phyloP scores from a whole-genome alignment of 1,284 basidiomycete genomes.

The Fomitopsis pinicola region DNA sequence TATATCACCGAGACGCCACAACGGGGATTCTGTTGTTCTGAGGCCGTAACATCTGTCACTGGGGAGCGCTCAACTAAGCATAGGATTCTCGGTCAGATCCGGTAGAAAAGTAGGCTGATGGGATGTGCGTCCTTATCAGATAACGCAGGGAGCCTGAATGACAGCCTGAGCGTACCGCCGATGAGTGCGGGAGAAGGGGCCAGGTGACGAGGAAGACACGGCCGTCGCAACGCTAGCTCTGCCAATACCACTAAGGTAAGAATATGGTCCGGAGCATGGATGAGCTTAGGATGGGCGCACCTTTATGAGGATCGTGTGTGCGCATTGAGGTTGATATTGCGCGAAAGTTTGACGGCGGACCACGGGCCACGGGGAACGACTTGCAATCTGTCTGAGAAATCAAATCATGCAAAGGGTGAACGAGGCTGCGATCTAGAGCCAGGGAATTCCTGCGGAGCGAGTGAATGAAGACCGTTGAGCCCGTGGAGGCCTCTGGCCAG shows the following conservation, averaged over 20 bases:
- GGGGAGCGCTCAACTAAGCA: not conserved
- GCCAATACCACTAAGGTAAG: not conserved
- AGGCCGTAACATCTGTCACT: not conserved
- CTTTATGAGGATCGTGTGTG: not conserved
- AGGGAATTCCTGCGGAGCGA: not conserved
- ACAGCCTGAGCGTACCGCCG: not conserved
- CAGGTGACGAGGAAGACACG: not conserved
- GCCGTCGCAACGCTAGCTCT: not conserved
- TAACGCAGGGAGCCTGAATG: not conserved
- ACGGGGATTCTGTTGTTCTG: not conserved
- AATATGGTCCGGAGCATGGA: not conserved
- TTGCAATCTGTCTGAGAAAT: not conserved
- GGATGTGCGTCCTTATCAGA: conserved; percentile 1
- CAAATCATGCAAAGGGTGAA: not conserved
- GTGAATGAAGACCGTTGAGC: too few relatives aligned
- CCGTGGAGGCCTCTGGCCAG: too few relatives aligned
- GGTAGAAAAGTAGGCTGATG: not conserved
- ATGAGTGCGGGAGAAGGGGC: not conserved
- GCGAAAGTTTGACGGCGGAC: not conserved
- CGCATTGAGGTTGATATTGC: not conserved
- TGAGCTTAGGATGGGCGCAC: not conserved
- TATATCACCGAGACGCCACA: conserved; percentile 5
- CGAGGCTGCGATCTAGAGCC: not conserved
- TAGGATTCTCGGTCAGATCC: not conserved
- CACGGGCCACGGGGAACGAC: not conserved